Evolutionary conservation across 805 yeast species (phyloP), one percentile per base, ranked within the genome.

Genomic region (Torulaspora quercuum): DNA sequence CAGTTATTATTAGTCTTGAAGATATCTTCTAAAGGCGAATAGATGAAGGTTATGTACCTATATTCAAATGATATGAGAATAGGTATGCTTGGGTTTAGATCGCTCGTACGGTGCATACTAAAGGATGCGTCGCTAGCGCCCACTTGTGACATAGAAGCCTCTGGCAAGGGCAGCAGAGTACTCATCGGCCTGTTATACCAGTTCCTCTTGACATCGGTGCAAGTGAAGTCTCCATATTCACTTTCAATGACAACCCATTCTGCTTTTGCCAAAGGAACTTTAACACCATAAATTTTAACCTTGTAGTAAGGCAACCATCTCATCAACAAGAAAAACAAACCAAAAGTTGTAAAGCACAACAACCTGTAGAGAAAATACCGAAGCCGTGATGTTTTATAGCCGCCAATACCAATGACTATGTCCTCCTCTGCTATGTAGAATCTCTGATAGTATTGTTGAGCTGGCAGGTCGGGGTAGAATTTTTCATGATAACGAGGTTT

Each of bases 361-460:
- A 73, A 9, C 42, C 75, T 72, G 55, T 80, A 88, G 1, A 72
- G 10, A 0, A 64, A 25, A 4, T 62, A 51, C 43, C 78, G 75
- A 46, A 69, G 36, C 31, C 53, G 53, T 8, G 80, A 73, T 10
- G 79, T 75, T 36, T 61, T 61, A 59, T 85, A 92, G 4, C 97
- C 97, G 0, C 97, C 98, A 44, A 92, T 83, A 44, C 95, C 96
- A 42, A 92, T 75, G 8, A 90, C 90, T 53, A 92, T 67, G 65
- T 92, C 99, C 57, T 92, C 98, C 59, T 92, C 97, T 0, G 96
- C 89, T 44, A 92, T 75, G 59, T 90, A 92, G 59, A 84, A 87
- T 39, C 96, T 71, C 62, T 92, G 99, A 47, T 70, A 72, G 37
- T 65, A 66, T 33, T 70, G 60, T 8, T 47, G 60, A 0, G 83